Evolutionary conservation across 2,329 filamentous ascomycete species (phyloP), one percentile per base, ranked within the genome.

Genomic region (Fusarium aywerte): DNA sequence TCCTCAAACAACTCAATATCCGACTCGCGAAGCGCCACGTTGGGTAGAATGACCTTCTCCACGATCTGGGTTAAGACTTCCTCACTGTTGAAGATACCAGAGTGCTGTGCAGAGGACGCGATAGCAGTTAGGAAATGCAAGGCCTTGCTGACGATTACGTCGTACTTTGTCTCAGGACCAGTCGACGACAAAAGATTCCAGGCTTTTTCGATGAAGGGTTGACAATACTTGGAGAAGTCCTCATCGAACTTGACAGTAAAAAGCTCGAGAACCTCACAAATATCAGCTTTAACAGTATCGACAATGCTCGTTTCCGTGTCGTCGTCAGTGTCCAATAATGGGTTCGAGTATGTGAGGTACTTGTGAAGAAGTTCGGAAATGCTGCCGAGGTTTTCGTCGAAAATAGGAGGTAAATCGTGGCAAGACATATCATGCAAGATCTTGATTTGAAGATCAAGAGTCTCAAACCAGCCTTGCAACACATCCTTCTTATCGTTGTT

Each of bases 1-100:
- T 99, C 96, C 76, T 99, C 96, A 72, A 99, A 98, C 69, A 97
- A 86, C 77, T 99, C 96, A 54, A 97, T 87, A 69, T 99, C 96
- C 1, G 94, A 96, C 74, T 97, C 96, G 69, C 96, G 89, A 62
- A 99, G 82, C 16, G 91, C 91, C 59, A 99, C 88, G 74, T 99
- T 99, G 11, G 96, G 95, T 67, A 99, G 81, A 57, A 99, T 92
- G 59, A 98, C 96, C 80, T 97, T 97, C 77, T 98, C 93, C 11
- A 97, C 92, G 52, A 99, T 92, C 76, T 97, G 91, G 18, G 89
- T 89, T 33, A 98, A 82, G 4, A 92, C 90, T 6, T 86, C 85
- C 73, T 93, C 87, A 70, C 90, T 90, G 79, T 96, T 94, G 86
- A 99, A 99, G 62, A 90, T 89, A 64, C 88, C 84, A 3, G 94